Evolutionary conservation across 306 rosid genomes (phyloP).

Genomic region (Begonia loranthoides): DNA sequence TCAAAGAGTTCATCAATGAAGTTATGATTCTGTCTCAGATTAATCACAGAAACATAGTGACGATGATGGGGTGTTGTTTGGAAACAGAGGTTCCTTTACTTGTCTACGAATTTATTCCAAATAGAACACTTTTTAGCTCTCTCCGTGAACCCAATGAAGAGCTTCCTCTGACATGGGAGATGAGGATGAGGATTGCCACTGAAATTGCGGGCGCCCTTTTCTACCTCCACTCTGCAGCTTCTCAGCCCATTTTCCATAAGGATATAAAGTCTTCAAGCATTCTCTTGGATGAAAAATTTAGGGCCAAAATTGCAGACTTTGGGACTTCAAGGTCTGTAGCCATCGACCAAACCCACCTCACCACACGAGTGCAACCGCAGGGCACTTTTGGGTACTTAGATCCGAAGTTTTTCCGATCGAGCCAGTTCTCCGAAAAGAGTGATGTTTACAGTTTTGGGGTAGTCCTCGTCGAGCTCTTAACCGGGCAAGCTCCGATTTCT

Average conservation of each 20-base stretch:
- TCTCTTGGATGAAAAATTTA: slow-evolving; percentile 28
- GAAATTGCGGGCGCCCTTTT: too few species aligned
- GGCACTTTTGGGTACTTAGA: slow-evolving; percentile 65
- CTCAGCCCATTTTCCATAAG: too few species aligned
- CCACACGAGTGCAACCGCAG: slow-evolving; percentile 31
- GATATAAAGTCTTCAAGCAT: too few species aligned
- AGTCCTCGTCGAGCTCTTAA: too few species aligned
- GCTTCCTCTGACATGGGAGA: too few species aligned
- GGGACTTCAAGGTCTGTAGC: slow-evolving; percentile 53
- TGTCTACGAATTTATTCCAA: too few species aligned
- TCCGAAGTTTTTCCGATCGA: slow-evolving; percentile 45
- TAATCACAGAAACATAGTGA: slow-evolving; percentile 35
- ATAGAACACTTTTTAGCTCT: too few species aligned
- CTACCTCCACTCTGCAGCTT: too few species aligned
- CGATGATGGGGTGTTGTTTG: slow-evolving; percentile 36
- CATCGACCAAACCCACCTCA: slow-evolving; percentile 41
- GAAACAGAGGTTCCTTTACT: slow-evolving; percentile 51
- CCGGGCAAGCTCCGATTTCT: too few species aligned
- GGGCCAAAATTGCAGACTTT: slow-evolving; percentile 21
- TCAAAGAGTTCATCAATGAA: slow-evolving; percentile 28
- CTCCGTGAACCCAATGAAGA: too few species aligned
- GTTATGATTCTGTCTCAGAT: slow-evolving; percentile 34
- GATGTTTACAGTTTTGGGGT: too few species aligned
- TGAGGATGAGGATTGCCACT: too few species aligned
- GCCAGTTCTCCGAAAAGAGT: slow-evolving; percentile 45